Base-by-base conservation (phyloP, 805 yeast genomes). In the Zygoascus flipseniorum region DNA sequence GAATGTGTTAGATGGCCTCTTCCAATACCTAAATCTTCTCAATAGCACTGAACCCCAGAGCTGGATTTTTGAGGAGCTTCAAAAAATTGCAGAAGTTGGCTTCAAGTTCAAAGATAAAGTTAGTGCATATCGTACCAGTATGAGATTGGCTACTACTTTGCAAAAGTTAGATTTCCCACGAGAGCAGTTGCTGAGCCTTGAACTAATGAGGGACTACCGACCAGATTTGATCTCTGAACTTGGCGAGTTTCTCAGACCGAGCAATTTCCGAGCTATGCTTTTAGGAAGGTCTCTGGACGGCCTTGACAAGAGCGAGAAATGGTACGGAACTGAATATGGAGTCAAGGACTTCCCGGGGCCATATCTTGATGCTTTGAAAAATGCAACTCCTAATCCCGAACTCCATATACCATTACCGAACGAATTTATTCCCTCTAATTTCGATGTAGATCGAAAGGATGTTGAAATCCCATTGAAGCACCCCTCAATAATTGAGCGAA, bases 301-400 rank as follows among this genome's bases (percentile, higher is more conserved):
- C 2, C 69, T 78, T 47, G 71, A 75, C 52, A 58, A 69, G 14
- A 73, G 64, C 19, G 99, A 92, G 66, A 75, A 80, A 62, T 92
- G 97, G 96, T 92, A 93, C 65, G 96, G 95, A 2, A 89, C 97
- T 0, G 85, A 86, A 60, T 87, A 89, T 65, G 69, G 77, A 2
- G 66, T 76, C 44, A 45, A 57, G 0, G 45, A 44, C 11, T 14
- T 54, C 2, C 19, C 37, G 5, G 20, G 43, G 5, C 70, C 69
- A 0, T 65, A 83, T 2, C 14, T 72, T 6, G 48, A 64, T 9
- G 62, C 58, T 42, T 63, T 81, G 47, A 56, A 65, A 45, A 57
- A 57, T 53, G 65, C 66, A 57, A 39, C 53, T n/a, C 56, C 64
- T 16, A 62, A 67, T 43, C 47, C 60, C 0, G 65, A 68, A 19